These are phyloP conservation scores for Nephelium lappaceum DNA, from an alignment of 345 rosid species.

Conservation along the genomic window DNA sequence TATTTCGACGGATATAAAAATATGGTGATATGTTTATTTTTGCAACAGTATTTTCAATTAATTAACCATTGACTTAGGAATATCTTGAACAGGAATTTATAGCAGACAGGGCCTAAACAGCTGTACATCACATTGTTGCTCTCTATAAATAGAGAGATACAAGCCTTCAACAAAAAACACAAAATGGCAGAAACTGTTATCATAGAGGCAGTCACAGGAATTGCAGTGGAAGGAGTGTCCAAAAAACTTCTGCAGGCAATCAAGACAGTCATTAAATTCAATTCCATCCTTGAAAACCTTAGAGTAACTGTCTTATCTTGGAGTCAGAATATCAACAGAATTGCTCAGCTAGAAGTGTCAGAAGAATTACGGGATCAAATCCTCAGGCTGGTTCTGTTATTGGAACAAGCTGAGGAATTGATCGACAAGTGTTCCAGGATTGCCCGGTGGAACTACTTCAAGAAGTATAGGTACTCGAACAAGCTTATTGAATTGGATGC, in stretches of 20 bases:
- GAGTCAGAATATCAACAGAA: not conserved
- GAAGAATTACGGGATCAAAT: not conserved
- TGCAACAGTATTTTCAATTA: too few species aligned
- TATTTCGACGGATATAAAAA: too few species aligned
- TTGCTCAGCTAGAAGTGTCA: not conserved
- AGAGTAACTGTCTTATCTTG: not conserved
- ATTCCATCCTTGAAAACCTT: not conserved
- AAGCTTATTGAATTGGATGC: constrained; percentile 6
- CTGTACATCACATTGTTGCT: not conserved
- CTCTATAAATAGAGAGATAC: not conserved
- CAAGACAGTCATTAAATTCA: not conserved
- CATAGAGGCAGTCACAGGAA: not conserved
- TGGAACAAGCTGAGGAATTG: constrained; percentile 1
- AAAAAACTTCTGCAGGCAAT: not conserved
- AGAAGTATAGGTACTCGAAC: constrained; percentile 2
- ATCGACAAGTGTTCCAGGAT: not conserved
- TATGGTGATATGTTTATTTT: too few species aligned
- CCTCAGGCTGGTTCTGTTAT: not conserved
- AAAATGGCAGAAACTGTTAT: not conserved
- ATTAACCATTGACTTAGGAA: too few species aligned
- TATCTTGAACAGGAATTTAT: not conserved
- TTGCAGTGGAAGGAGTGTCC: not conserved
- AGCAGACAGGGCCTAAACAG: not conserved
- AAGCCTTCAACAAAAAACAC: not conserved
- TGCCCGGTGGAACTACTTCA: constrained; percentile 9